A percentile compares a stretch with the other conserved stretches of the same genome.
phyloP scores from a whole-genome alignment of 768 basidiomycete genomes.

The Mycena rebaudengoi region DNA sequence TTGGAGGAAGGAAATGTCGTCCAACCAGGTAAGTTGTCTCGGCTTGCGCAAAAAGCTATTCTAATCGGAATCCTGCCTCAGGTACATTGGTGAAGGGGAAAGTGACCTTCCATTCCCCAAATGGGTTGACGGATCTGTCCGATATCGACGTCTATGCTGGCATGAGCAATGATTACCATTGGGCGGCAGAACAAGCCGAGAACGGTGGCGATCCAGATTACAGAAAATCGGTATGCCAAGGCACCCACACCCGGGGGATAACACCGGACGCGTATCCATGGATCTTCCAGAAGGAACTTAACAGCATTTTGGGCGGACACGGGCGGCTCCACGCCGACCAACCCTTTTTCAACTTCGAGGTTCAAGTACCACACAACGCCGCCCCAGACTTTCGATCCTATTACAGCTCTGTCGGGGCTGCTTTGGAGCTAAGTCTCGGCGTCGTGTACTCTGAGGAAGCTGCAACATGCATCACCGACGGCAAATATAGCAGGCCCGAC shows the following conservation, averaged over 20 bases:
- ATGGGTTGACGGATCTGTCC: background rate
- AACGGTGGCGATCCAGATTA: background rate
- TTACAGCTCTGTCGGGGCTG: background rate
- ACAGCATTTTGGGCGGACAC: too few relatives aligned
- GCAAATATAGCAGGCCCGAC: background rate
- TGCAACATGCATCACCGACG: background rate
- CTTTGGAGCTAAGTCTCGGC: background rate
- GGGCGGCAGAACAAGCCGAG: background rate
- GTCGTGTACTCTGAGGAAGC: background rate
- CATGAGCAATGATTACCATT: background rate
- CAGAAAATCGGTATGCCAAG: too few relatives aligned
- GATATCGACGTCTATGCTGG: background rate
- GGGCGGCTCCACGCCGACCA: background rate
- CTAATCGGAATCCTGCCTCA: background rate
- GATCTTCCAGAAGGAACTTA: too few relatives aligned
- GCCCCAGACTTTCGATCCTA: background rate
- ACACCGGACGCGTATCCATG: too few relatives aligned
- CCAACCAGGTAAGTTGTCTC: background rate
- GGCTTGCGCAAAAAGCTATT: background rate
- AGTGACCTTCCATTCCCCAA: background rate
- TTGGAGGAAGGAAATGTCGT: slow-evolving; percentile 2
- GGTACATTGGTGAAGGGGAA: background rate
- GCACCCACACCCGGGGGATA: too few relatives aligned
- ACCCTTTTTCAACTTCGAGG: slow-evolving; percentile 1
- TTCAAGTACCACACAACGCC: background rate